Conservation (phyloP, 2,329 filamentous ascomycete genomes). For the Ophidiomyces ophidiicola region DNA sequence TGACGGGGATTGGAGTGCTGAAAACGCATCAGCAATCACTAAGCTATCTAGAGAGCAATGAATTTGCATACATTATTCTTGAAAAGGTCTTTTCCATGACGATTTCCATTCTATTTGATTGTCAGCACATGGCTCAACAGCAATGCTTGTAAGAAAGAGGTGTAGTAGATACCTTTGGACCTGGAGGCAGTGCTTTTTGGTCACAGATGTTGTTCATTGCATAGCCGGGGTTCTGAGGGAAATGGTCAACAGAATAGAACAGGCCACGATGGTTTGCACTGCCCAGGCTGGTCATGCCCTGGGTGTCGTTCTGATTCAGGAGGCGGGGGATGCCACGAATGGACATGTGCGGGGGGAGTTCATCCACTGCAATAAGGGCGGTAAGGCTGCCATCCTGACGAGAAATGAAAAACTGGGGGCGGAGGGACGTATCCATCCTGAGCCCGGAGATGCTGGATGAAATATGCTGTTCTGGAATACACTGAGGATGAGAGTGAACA, state of each 20-base stretch:
- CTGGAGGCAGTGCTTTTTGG: neutral
- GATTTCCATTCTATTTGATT: slow-evolving; percentile 5
- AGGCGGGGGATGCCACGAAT: slow-evolving; percentile 29
- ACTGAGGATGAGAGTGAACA: neutral
- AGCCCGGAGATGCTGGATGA: neutral
- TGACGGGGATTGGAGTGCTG: slow-evolving; percentile 2
- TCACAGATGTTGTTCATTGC: neutral
- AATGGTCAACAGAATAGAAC: slow-evolving; percentile 27
- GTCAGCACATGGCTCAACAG: neutral
- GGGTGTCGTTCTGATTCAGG: slow-evolving; percentile 28
- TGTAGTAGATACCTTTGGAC: slow-evolving; percentile 1
- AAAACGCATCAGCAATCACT: neutral
- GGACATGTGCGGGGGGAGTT: slow-evolving; percentile 29
- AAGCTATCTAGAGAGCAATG: neutral
- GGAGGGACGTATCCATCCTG: slow-evolving; percentile 17
- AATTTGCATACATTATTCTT: slow-evolving; percentile 3
- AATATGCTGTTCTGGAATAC: neutral
- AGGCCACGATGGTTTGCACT: slow-evolving; percentile 23
- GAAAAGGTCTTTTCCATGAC: slow-evolving; percentile 4
- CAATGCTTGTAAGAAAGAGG: neutral
- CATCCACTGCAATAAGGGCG: slow-evolving; percentile 36
- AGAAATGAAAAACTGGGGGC: slow-evolving; percentile 33
- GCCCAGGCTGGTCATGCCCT: slow-evolving; percentile 35
- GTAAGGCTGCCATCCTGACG: slow-evolving; percentile 32
- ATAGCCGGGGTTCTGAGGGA: slow-evolving; percentile 6